Base-by-base conservation (phyloP, 176 grass and related monocot species). In the Zoysia pacifica region DNA sequence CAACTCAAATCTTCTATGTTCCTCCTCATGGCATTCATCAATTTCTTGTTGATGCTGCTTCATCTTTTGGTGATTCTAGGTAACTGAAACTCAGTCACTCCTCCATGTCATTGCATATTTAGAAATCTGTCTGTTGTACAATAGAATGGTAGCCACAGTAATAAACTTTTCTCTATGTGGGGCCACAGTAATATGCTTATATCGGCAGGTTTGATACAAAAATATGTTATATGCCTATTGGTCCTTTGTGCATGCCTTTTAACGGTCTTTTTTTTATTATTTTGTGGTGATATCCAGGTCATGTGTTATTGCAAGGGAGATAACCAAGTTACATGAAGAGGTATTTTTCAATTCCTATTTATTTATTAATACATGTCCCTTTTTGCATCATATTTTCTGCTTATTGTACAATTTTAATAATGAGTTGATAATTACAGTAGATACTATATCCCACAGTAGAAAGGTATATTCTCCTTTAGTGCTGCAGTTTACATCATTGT, bases 271-370 rank as follows among this genome's bases (percentile, higher is more conserved):
- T 71, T 78, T 70, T 80, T 64, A 70, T 42, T 35, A 83, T 77
- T 78, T 78, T 80, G 2, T 65, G 11, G 65, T 65, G 52, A 76
- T 74, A 58, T 67, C 55, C 88, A 95, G 96, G 90, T 87, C 82
- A 67, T 99, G 96, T 82, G 96, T 93, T 82, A 79, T 99, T 88
- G 92, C 96, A 79, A 90, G 96, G 71, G 96, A 99, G 86, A 88
- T 99, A 77, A 99, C 92, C n/a, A 99, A 99, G 91, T 67, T 99
- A 70, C 92, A 99, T 82, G 96, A 95, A 95, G 90, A 95, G 92
- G 96, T 99, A 89, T 2, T 76, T 0, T n/a, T 75, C 77, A 36
- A 70, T 62, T 68, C 79, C 38, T 72, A 16, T 86, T 3, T 62
- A 76, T 36, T 79, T 70, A 88, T 77, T 76, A 48, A 36, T 28